Conservation (phyloP, 306 rosid genomes). For the Dalbergia cochinchinensis region DNA sequence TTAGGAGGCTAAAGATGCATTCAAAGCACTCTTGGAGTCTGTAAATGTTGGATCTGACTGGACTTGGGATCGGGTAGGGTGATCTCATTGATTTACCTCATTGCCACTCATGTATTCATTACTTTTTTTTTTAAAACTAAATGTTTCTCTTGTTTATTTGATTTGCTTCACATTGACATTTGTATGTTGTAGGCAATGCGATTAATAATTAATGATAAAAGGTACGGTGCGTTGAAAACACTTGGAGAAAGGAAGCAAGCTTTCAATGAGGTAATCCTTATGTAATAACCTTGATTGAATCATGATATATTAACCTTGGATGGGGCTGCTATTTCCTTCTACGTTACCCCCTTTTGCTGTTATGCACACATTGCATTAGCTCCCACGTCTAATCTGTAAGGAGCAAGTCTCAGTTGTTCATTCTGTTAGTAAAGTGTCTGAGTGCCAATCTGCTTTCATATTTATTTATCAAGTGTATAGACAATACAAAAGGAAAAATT, state of each 20-base stretch:
- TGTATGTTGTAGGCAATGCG: constrained; percentile 79
- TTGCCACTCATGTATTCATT: constrained; percentile 21
- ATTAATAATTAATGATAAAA: constrained; percentile 86
- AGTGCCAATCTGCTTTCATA: background rate
- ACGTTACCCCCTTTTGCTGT: constrained; percentile 1
- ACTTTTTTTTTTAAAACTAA: background rate
- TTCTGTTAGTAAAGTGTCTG: background rate
- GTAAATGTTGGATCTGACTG: constrained; percentile 91
- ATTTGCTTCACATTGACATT: constrained; percentile 41
- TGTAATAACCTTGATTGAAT: constrained; percentile 36
- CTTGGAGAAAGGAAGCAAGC: constrained; percentile 97
- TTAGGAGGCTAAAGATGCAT: constrained; percentile 92
- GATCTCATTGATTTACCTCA: constrained; percentile 35
- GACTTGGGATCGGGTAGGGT: constrained; percentile 97
- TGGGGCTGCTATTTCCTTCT: background rate
- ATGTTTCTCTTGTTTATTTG: constrained; percentile 35
- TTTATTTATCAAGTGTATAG: too few species aligned
- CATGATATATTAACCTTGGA: constrained; percentile 17
- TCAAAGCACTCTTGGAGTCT: constrained; percentile 84
- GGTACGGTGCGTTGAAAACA: constrained; percentile 86
- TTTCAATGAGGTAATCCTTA: constrained; percentile 80
- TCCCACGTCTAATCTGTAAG: constrained; percentile 7
- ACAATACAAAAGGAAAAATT: too few species aligned
- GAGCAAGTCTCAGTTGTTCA: constrained; percentile 17
- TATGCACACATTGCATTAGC: constrained; percentile 17